phyloP scores from a whole-genome alignment of 257 asterid species.

The Solanum gracilifrons region DNA sequence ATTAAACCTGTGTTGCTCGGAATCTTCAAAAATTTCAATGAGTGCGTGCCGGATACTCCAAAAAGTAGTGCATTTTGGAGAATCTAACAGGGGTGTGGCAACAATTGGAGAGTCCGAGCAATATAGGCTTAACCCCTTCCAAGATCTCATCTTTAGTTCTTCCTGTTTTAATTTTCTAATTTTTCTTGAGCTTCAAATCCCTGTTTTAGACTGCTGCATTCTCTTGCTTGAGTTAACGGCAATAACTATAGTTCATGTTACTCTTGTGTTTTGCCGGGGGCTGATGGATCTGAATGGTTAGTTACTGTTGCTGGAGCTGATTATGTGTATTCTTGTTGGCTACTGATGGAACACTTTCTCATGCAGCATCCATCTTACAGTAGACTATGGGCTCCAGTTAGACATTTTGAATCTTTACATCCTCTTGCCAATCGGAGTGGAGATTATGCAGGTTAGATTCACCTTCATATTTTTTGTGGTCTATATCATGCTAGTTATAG shows the following conservation, averaged over 20 bases:
- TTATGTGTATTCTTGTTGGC: constrained; percentile 3
- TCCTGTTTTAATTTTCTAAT: not conserved
- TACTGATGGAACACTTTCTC: not conserved
- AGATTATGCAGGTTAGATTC: constrained; percentile 69
- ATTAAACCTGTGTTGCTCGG: not conserved
- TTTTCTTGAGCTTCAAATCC: not conserved
- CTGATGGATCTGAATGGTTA: not conserved
- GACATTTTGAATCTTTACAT: constrained; percentile 62
- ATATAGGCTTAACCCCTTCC: not conserved
- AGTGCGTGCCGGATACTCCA: not conserved
- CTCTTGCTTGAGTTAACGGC: not conserved
- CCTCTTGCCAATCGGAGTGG: constrained; percentile 77
- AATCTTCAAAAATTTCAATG: not conserved
- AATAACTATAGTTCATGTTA: not conserved
- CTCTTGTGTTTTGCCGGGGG: not conserved
- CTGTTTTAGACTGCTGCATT: not conserved
- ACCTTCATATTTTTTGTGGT: not conserved
- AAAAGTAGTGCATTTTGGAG: not conserved
- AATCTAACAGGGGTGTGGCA: not conserved
- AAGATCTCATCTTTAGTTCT: constrained; percentile 19
- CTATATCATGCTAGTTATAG: not conserved
- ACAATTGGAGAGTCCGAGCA: not conserved
- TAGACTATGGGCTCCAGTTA: constrained; percentile 86
- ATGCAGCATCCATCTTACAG: constrained; percentile 52
- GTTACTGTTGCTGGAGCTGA: not conserved